These are phyloP conservation scores for Filosporella fistucella DNA, from an alignment of 495 filamentous ascomycete species.

Conservation along the genomic window DNA sequence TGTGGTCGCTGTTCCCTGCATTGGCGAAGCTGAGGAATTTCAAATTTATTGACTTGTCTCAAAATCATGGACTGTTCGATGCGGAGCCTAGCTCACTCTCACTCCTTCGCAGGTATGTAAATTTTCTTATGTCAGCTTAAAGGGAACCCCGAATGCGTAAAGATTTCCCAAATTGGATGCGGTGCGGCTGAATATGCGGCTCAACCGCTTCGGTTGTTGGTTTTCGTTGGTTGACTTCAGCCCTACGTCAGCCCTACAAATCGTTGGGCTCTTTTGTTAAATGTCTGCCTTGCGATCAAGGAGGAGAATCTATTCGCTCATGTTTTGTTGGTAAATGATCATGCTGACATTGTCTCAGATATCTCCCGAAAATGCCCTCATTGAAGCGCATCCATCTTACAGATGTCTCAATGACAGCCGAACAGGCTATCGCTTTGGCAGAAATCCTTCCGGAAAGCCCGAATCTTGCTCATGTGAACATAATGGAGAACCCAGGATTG, in stretches of 20 bases:
- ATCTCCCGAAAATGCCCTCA: constrained; percentile 73
- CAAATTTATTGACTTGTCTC: constrained; percentile 85
- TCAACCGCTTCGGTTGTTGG: constrained; percentile 8
- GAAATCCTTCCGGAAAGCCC: constrained; percentile 84
- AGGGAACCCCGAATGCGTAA: not conserved
- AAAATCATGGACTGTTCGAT: constrained; percentile 79
- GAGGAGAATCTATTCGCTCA: not conserved
- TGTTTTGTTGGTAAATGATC: not conserved
- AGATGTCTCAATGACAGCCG: constrained; percentile 80
- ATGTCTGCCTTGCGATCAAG: not conserved
- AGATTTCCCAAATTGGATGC: constrained; percentile 2
- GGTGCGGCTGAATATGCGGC: constrained; percentile 17
- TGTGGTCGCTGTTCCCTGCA: constrained; percentile 73
- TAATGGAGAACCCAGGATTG: constrained; percentile 78
- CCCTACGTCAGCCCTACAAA: not conserved
- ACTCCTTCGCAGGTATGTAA: constrained; percentile 60
- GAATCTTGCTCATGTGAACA: constrained; percentile 80
- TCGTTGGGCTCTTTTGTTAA: not conserved
- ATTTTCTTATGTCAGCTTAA: not conserved
- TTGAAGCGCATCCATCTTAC: constrained; percentile 84
- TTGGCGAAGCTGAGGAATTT: constrained; percentile 69
- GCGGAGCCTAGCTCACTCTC: constrained; percentile 68
- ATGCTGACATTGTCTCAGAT: constrained; percentile 36
- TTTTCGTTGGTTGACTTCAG: not conserved
- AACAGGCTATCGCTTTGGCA: constrained; percentile 83